These are phyloP conservation scores for Amanita molliuscula DNA, from an alignment of 768 basidiomycete genomes.

Conservation along the genomic window DNA sequence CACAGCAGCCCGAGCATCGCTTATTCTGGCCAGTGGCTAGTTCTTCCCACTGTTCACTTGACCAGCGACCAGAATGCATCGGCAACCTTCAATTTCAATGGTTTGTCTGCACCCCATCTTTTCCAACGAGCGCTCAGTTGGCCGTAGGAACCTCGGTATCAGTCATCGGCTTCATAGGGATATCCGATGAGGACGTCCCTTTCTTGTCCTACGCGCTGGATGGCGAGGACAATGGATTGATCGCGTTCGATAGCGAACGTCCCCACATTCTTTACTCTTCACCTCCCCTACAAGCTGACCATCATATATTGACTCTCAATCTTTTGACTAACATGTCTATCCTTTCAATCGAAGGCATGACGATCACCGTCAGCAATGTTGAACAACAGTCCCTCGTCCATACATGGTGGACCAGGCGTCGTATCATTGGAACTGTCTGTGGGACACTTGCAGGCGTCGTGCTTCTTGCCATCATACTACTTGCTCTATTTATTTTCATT, in stretches of 20 bases:
- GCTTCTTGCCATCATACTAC: conserved; percentile 4
- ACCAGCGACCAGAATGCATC: conserved; percentile 12
- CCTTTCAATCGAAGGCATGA: conserved; percentile 12
- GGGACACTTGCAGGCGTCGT: conserved; percentile 3
- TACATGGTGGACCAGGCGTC: conserved; percentile 1
- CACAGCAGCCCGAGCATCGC: neutral
- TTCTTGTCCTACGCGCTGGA: conserved; percentile 10
- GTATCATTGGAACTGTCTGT: conserved; percentile 8
- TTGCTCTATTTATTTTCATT: conserved; percentile 9
- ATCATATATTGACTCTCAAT: conserved; percentile 11
- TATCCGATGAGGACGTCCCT: neutral
- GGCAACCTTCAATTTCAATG: conserved; percentile 12
- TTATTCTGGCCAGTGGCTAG: conserved; percentile 1
- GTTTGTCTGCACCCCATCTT: conserved; percentile 7
- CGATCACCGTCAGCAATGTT: neutral
- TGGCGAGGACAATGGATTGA: conserved; percentile 9
- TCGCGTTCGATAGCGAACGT: conserved; percentile 8
- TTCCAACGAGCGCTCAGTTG: neutral
- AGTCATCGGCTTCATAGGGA: conserved; percentile 1
- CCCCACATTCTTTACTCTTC: conserved; percentile 11
- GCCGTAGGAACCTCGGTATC: neutral
- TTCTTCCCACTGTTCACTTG: conserved; percentile 4
- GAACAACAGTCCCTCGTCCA: neutral
- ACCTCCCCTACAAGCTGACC: conserved; percentile 6
- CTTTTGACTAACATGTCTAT: conserved; percentile 8